Conservation (phyloP, 1,284 basidiomycete species). For the Fomitopsis palustris region DNA sequence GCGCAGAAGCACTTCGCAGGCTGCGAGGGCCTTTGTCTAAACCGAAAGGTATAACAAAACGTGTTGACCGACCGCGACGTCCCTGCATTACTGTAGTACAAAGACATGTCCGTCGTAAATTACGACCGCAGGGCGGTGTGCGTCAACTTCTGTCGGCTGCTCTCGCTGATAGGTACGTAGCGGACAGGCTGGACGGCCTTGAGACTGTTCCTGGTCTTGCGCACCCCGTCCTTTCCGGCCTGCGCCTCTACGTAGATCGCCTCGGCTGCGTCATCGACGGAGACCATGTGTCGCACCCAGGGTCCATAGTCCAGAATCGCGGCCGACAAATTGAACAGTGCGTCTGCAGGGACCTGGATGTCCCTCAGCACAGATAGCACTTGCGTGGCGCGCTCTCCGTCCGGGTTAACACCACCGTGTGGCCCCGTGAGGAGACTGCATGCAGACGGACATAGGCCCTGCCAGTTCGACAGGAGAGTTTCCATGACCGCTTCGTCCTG, state of each 20-base stretch:
- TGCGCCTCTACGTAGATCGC: conserved; percentile 21
- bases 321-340: conserved; percentile 20
- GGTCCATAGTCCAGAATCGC: conserved; percentile 72
- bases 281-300: conserved; percentile 65
- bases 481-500: conserved; percentile 2
- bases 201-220: conserved; percentile 57
- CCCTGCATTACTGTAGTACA: neutral
- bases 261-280: conserved; percentile 57
- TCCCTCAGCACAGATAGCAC: conserved; percentile 1
- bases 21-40: neutral
- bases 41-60: neutral
- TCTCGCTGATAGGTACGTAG: conserved; percentile 37
- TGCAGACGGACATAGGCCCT: neutral
- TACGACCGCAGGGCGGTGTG: conserved; percentile 2
- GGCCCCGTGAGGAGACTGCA: neutral
- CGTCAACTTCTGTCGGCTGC: conserved; percentile 30
- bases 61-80: neutral
- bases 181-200: conserved; percentile 35
- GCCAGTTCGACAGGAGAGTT: neutral
- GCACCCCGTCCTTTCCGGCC: conserved; percentile 29
- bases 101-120: neutral
- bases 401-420: neutral
- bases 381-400: neutral
- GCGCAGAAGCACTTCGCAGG: neutral
- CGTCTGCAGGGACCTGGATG: conserved; percentile 3